A percentile compares a stretch with the other conserved stretches of the same genome.
These are phyloP conservation scores for Cladorrhinum sp. DNA, from an alignment of 2,329 filamentous ascomycete genomes.

Conservation along the genomic window DNA sequence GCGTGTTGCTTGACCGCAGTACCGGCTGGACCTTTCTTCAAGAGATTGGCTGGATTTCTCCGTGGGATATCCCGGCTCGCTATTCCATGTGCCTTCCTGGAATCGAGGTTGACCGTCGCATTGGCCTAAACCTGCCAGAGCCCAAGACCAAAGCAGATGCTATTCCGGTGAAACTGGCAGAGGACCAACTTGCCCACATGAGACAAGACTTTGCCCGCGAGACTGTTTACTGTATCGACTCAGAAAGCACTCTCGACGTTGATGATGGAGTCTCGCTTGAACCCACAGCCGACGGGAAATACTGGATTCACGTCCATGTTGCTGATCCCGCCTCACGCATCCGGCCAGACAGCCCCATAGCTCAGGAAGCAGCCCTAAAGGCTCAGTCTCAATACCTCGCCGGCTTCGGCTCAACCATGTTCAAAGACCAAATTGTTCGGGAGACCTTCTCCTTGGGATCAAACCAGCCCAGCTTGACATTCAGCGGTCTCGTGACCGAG, in stretches of 20 bases:
- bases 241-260: conserved; percentile 62
- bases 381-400: conserved; percentile 59
- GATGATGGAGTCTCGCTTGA: conserved; percentile 78
- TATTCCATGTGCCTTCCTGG: conserved; percentile 58
- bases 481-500: conserved; percentile 56
- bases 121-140: conserved; percentile 37
- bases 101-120: conserved; percentile 41
- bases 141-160: conserved; percentile 31
- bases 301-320: conserved; percentile 75
- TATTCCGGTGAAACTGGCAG: conserved; percentile 28
- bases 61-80: conserved; percentile 66
- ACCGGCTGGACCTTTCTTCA: conserved; percentile 67
- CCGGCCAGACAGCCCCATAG: conserved; percentile 53
- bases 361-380: conserved; percentile 59
- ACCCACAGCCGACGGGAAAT: conserved; percentile 50
- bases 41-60: conserved; percentile 68
- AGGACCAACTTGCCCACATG: conserved; percentile 46
- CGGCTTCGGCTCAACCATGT: conserved; percentile 57
- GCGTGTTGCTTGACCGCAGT: conserved; percentile 43
- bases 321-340: conserved; percentile 76
- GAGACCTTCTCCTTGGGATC: conserved; percentile 53
- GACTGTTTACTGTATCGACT: conserved; percentile 71
- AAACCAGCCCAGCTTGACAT: conserved; percentile 54
- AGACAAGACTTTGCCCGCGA: conserved; percentile 59
- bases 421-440: conserved; percentile 49